phyloP scores from a whole-genome alignment of 352 stramenopile genomes.

The Elongisporangium prolatum region DNA sequence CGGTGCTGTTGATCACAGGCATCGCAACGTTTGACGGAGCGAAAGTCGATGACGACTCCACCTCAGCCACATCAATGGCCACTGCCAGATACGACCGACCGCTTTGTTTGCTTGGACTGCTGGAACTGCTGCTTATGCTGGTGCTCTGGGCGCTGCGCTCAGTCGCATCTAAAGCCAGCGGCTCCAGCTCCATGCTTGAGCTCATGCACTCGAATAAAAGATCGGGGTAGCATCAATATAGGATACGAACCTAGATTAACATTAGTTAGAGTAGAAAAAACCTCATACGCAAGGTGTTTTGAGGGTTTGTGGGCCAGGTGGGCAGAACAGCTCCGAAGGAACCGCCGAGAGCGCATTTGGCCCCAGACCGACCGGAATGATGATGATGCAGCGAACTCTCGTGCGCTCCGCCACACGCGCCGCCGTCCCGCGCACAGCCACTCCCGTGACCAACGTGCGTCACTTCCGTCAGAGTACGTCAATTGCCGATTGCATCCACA shows the following conservation, averaged over 20 bases:
- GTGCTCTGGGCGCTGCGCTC: background rate
- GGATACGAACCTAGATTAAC: background rate
- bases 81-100: background rate
- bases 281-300: background rate
- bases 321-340: background rate
- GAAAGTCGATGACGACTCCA: background rate
- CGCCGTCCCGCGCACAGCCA: constrained; percentile 18
- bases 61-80: background rate
- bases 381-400: constrained; percentile 47
- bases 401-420: constrained; percentile 32
- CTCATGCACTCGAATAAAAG: background rate
- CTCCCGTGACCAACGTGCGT: constrained; percentile 34
- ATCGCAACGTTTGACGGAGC: background rate
- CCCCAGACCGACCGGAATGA: background rate
- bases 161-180: background rate
- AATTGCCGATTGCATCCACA: background rate
- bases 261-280: background rate
- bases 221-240: background rate
- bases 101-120: background rate
- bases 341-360: background rate
- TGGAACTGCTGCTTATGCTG: background rate
- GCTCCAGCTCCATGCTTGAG: background rate
- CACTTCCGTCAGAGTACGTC: constrained; percentile 75
- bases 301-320: background rate
- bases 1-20: constrained; percentile 1